Conservation (phyloP, 2,329 filamentous ascomycete genomes). For the Alternaria triticina region DNA sequence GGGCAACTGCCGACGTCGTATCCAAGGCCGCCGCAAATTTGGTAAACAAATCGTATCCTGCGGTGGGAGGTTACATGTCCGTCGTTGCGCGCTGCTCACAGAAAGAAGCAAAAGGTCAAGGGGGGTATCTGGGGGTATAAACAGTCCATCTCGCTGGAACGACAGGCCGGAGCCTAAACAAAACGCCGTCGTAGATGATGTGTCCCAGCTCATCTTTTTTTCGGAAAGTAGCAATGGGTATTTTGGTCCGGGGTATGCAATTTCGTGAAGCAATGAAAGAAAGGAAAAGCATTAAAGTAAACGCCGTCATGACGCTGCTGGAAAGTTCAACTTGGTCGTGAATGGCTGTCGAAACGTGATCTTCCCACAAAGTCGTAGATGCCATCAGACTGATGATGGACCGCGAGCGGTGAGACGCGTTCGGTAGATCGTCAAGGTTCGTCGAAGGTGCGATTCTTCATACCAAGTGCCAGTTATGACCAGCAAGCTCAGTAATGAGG, state of each 20-base stretch:
- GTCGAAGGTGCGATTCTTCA: neutral
- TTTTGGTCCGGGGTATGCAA: neutral
- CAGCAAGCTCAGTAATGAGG: conserved; percentile 17
- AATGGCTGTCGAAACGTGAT: neutral
- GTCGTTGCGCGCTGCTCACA: neutral
- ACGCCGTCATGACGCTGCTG: neutral
- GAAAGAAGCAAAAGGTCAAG: neutral
- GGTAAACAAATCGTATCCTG: neutral
- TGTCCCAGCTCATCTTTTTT: neutral
- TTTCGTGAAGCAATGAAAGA: neutral
- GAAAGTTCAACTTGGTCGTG: neutral
- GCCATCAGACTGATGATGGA: neutral
- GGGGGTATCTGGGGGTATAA: conserved; percentile 6
- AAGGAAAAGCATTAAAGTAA: neutral
- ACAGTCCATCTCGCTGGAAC: neutral
- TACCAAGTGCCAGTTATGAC: neutral
- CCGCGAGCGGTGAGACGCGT: neutral
- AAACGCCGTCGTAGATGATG: conserved; percentile 1
- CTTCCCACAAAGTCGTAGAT: neutral
- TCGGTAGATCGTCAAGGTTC: neutral
- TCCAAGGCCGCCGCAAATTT: neutral
- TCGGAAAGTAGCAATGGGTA: neutral
- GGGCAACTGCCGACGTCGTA: neutral
- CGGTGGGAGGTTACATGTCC: neutral
- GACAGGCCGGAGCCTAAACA: neutral